Evolutionary conservation across 78 protist genomes (phyloP).

Genomic region (Dictyostelium discoideum): DNA sequence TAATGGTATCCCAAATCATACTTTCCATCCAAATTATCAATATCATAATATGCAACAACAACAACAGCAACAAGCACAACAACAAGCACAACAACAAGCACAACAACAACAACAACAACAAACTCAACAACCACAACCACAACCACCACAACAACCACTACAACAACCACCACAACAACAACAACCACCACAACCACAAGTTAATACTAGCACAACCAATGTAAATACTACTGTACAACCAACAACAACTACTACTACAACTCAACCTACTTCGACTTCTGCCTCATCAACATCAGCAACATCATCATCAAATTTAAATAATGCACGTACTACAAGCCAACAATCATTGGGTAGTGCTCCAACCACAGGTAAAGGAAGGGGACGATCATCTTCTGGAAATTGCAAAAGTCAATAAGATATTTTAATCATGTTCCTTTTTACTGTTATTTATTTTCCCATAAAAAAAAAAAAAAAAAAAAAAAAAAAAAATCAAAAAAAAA

Average conservation of each 20-base stretch:
- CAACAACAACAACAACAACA: background rate
- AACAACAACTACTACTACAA: background rate
- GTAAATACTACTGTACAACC: background rate
- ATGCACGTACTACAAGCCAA: background rate
- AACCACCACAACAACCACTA: background rate
- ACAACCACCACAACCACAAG: background rate
- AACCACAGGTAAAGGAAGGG: background rate
- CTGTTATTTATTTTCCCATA: background rate
- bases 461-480: background rate
- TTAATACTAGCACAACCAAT: background rate
- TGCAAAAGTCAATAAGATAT: slow-evolving; percentile 6
- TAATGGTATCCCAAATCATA: background rate
- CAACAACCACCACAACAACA: background rate
- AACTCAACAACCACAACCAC: background rate
- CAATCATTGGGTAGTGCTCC: background rate
- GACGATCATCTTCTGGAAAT: background rate
- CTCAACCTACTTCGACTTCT: background rate
- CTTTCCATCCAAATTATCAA: slow-evolving; percentile 10
- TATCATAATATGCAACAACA: background rate
- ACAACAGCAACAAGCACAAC: slow-evolving; percentile 8
- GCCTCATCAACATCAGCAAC: background rate
- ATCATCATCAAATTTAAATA: background rate
- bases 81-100: background rate
- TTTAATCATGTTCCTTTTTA: background rate
- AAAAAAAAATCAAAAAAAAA: background rate